Base-by-base conservation (phyloP, 2,329 filamentous ascomycete genomes). In the Arthrinium phaeospermum region DNA sequence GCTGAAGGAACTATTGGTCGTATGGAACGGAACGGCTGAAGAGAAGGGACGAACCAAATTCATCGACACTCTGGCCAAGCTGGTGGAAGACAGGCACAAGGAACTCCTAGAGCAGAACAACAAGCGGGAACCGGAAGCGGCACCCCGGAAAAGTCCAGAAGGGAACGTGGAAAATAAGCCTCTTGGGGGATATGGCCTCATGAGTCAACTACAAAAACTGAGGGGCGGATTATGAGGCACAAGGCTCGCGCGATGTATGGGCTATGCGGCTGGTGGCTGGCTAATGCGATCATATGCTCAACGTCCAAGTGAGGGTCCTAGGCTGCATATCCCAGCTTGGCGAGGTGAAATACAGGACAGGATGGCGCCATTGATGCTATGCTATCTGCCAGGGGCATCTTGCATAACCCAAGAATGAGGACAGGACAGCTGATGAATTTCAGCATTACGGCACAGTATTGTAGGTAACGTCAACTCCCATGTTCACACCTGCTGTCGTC, bases 21-120 rank as follows among this genome's bases (percentile, higher is more conserved):
- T 99, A 30, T 99, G 96, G 95, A 96, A 93, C 80, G 95, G 95
- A n/a, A 98, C 96, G 2, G 93, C 94, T 0, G 96, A 99, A 83
- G 96, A 98, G 81, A 97, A 94, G 83, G 94, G 94, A 7, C 87
- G 96, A 70, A 84, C 85, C 13, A 93, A 90, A 78, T 95, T 98
- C 80, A 91, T 99, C 24, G 96, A 98, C 75, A 88, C 89, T 70
- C 81, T 99, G 77, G 91, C 91, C 46, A 94, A 91, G 84, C 88
- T 94, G 82, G 94, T 98, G 1, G 95, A 98, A 79, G 96, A 98
- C 75, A 86, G 86, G 72, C 88, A 88, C 75, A 83, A 84, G 75
- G 87, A 89, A 72, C 78, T 91, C 71, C 77, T 89, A 76, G 88
- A 90, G 72, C 83, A 84, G 75, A 77, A 79, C 75, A 67, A 76